Evolutionary conservation across 257 asterid species (phyloP).

Genomic region (Euphrasia confusa): DNA sequence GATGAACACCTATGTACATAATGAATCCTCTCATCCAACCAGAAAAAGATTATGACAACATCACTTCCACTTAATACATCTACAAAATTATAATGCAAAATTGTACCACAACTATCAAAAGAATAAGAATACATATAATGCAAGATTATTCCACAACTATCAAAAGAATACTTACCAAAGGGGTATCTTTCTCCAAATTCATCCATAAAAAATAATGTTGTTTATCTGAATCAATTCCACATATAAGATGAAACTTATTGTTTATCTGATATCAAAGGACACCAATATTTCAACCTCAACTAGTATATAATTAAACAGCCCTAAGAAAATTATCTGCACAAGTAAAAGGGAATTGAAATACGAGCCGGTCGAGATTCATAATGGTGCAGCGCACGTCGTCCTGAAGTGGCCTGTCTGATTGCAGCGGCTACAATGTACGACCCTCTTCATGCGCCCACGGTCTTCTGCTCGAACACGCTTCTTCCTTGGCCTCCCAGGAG

Average conservation of each 20-base stretch:
- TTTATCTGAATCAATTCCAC: too few relatives aligned
- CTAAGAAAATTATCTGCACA: slow-evolving; percentile 38
- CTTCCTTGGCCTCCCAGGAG: slow-evolving; percentile 85
- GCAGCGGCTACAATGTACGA: slow-evolving; percentile 96
- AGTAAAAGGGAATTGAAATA: slow-evolving; percentile 1
- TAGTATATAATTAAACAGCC: neutral
- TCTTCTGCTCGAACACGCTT: slow-evolving; percentile 86
- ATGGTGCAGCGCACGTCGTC: slow-evolving; percentile 96
- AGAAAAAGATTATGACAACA: too few relatives aligned
- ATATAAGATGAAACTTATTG: neutral
- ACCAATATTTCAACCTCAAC: neutral
- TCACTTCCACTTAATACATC: too few relatives aligned
- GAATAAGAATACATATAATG: neutral
- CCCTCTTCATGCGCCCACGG: slow-evolving; percentile 78
- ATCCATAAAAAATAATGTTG: neutral
- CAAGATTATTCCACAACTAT: neutral
- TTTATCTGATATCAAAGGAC: slow-evolving; percentile 1
- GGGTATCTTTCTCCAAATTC: neutral
- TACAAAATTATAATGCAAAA: neutral
- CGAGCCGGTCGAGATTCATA: slow-evolving; percentile 32
- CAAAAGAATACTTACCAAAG: neutral
- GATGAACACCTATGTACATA: too few relatives aligned
- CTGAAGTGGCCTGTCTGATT: slow-evolving; percentile 94
- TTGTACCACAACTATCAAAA: neutral
- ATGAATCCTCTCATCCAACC: too few relatives aligned